Base-by-base conservation (phyloP, 495 filamentous ascomycete genomes). In the Aspergillus panamensis region DNA sequence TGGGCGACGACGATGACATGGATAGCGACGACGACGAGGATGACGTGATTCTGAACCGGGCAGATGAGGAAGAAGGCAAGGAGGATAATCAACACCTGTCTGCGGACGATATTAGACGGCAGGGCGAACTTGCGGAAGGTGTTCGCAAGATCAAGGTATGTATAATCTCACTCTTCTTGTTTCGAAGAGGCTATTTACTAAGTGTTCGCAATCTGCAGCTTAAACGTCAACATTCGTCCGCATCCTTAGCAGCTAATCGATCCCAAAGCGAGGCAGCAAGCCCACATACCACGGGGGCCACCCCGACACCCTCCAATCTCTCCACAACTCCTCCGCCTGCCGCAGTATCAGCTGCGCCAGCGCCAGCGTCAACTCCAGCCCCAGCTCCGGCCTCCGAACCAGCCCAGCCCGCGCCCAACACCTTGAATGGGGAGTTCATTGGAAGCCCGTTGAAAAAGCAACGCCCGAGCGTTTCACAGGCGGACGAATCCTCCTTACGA, bases 211-310 rank as follows among this genome's bases (percentile, higher is more conserved):
- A 16, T 31, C 21, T 62, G 60, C 68, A 97, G 93, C 83, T 97
- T 35, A 98, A 98, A 82, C 89, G 95, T 57, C 88, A 92, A 61
- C 94, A 96, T 73, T 97, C 94, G 0, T 85, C 84, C 32, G 92
- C 95, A 25, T 88, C 86, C 2, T 73, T 87, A 17, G 80, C 78
- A 40, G 72, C 74, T n/a, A 72, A 76, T 63, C 60, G 55, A 6
- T 62, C 64, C 33, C 64, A 73, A 64, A 66, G 69, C 57, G 61
- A 70, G 25, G 64, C 73, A 53, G 60, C 72, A 54, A 80, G 72
- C 55, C 82, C 74, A n/a, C 77, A 69, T 42, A 76, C 74, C 16
- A 71, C 77, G 44, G 69, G 68, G 13, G 68, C 64, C 7, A 70
- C 72, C 8, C 72, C 77, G 7, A 62, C 73, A 29, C 65, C 67